Evolutionary conservation across 2,329 filamentous ascomycete species (phyloP), one percentile per base, ranked within the genome.

Genomic region (Onygenales sp.): DNA sequence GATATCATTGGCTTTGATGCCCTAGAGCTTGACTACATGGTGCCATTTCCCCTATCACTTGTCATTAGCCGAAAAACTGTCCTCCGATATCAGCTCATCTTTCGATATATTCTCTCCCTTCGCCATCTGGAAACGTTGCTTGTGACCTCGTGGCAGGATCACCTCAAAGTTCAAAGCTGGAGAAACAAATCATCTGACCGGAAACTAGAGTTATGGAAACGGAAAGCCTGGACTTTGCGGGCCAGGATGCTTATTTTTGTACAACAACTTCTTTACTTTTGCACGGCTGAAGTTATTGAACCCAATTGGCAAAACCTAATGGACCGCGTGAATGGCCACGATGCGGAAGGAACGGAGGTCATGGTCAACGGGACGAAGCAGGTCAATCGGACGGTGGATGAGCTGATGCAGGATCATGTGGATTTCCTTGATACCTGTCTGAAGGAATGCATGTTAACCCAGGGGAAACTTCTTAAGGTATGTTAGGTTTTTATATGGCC

Each of bases 381-480:
- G 54, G 77, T 78, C n/a, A 83, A 82, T 61, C 70, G 90, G 39
- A 98, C 93, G 0, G 93, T 98, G 1, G 93, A 98, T 65, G 90
- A 97, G 72, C 74, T 98, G 65, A 98, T 98, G 93, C 89, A 97
- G 72, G 91, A 97, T 65, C 93, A 98, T 72, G 91, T 98, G 56
- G 93, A 97, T 71, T 98, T 98, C 69, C 75, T 98, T 47, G 93
- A 96, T 63, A 97, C 93, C 3, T 98, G 93, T 68, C 77, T 98
- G 63, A 98, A 97, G 72, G 93, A 97, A 73, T 97, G 93, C 75
- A 97, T 97, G 90, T 78, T 98, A 59, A 98, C 93, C 17, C 96
- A 98, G 69, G 89, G 89, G 66, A 96, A 95, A 73, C 78, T 98
- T 6, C 74, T 98, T 5, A 86, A 89, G 72, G 92, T 95, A 79